Conservation (phyloP, 2,329 filamentous ascomycete species). For the Fusarium ramigenum region DNA sequence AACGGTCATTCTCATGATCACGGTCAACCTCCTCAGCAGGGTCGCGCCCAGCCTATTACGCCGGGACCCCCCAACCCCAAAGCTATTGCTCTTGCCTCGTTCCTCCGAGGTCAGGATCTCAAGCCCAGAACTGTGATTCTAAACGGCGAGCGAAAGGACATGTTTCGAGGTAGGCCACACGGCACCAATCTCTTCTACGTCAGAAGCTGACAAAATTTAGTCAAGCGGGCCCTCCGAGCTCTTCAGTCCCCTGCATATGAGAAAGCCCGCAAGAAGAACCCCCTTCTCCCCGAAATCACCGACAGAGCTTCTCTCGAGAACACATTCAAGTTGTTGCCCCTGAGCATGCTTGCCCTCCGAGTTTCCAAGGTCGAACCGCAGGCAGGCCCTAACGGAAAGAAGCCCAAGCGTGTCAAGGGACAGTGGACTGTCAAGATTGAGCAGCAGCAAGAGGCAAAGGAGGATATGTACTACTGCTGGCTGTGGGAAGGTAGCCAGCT, state of each 20-base stretch:
- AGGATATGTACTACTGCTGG: slow-evolving; percentile 96
- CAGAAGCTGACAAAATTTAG: slow-evolving; percentile 56
- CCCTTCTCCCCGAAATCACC: slow-evolving; percentile 85
- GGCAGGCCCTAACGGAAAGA: slow-evolving; percentile 71
- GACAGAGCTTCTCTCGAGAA: slow-evolving; percentile 92
- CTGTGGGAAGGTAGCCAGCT: slow-evolving; percentile 93
- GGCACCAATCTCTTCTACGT: background rate
- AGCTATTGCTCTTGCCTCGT: slow-evolving; percentile 88
- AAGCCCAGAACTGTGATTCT: slow-evolving; percentile 93
- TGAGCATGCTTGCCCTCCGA: slow-evolving; percentile 92
- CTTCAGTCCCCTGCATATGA: slow-evolving; percentile 89
- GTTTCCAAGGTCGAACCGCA: slow-evolving; percentile 80
- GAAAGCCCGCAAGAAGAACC: slow-evolving; percentile 90
- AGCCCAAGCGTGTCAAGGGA: slow-evolving; percentile 90
- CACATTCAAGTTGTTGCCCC: slow-evolving; percentile 91
- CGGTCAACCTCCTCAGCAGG: slow-evolving; percentile 43
- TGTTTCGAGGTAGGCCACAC: slow-evolving; percentile 83
- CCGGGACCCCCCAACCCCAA: slow-evolving; percentile 88
- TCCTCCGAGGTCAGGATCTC: slow-evolving; percentile 82
- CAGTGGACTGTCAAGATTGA: slow-evolving; percentile 96
- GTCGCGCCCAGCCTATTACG: slow-evolving; percentile 72
- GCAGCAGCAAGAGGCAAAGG: slow-evolving; percentile 88
- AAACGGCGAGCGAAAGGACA: slow-evolving; percentile 95
- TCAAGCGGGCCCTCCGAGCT: slow-evolving; percentile 94
- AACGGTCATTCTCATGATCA: slow-evolving; percentile 32